Percentiles rank a stretch among this genome's conserved stretches.
These are phyloP conservation scores for Rhizophagus sp. DNA, from an alignment of 192 early-diverging fungal species.

Conservation along the genomic window DNA sequence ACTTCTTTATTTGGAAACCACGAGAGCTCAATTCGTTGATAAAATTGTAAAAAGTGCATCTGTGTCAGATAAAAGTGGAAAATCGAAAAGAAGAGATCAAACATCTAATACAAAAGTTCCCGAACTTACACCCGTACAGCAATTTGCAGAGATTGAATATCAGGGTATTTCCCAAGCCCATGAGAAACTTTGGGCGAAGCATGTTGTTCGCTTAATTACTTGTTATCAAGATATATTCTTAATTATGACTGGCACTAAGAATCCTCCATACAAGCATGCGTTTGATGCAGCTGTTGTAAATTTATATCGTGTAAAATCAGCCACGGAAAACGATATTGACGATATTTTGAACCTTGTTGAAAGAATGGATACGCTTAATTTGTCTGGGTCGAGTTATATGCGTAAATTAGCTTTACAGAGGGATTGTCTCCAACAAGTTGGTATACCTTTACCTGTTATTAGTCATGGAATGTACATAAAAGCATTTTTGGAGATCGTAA, in stretches of 20 bases:
- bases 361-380: background rate
- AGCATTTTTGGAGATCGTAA: background rate
- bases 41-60: background rate
- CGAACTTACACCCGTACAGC: background rate
- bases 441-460: background rate
- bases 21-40: background rate
- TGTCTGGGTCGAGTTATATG: background rate
- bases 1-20: background rate
- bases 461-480: background rate
- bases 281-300: conserved; percentile 15
- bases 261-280: background rate
- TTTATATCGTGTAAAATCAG: background rate
- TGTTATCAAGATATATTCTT: background rate
- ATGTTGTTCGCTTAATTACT: background rate
- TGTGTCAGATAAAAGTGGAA: background rate
- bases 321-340: background rate
- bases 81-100: background rate
- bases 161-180: background rate
- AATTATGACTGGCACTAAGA: background rate
- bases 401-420: background rate
- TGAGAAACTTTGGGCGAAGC: background rate
- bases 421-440: background rate
- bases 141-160: background rate
- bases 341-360: background rate
- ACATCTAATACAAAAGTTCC: background rate